Evolutionary conservation across 2,329 filamentous ascomycete species (phyloP), one percentile per base, ranked within the genome.

Genomic region (Trichoderma sp.): DNA sequence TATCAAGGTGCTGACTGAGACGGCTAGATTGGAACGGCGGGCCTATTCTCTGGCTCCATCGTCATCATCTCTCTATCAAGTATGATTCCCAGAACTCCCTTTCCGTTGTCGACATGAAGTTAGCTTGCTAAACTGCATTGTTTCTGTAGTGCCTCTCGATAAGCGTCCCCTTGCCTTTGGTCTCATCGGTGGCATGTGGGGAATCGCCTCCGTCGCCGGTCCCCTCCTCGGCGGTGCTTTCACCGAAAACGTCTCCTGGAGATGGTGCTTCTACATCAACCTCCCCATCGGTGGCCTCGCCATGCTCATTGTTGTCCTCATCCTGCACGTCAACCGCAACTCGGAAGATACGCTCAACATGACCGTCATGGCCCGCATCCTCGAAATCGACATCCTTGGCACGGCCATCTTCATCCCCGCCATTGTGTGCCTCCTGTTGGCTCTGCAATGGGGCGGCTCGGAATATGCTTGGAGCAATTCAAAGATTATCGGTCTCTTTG

Each of bases 361-460:
- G 72, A 76, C 82, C 30, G 76, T 84, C 62, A 15, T 79, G 28
- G 70, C 77, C 39, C 82, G 85, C 14, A 63, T 88, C 34, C 76
- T 81, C 60, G 81, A 84, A 73, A 80, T 89, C 60, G 88, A 89
- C 75, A 77, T 87, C 11, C 58, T 82, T 11, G 87, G 88, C 32
- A 83, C 84, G 2, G 77, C 78, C n/a, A 79, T 87, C 72, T 83
- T 89, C 75, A 82, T 88, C 32, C 85, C 87, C 1, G 83, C 84
- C 47, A 82, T 89, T 60, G 77, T 89, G 73, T 86, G 84, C 74
- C 80, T 89, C 14, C 79, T 90, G 9, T 81, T 90, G 4, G 87
- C 86, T 8, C 80, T 90, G 47, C 85, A 89, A 75, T 89, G 86
- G 84, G 88, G 87, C 15, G 88, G 88, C 9, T 80, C 83, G 51